A percentile compares a stretch with the other conserved stretches of the same genome.
These are phyloP conservation scores for Lavandula angustifolia DNA, from an alignment of 257 asterid genomes.

Conservation along the genomic window DNA sequence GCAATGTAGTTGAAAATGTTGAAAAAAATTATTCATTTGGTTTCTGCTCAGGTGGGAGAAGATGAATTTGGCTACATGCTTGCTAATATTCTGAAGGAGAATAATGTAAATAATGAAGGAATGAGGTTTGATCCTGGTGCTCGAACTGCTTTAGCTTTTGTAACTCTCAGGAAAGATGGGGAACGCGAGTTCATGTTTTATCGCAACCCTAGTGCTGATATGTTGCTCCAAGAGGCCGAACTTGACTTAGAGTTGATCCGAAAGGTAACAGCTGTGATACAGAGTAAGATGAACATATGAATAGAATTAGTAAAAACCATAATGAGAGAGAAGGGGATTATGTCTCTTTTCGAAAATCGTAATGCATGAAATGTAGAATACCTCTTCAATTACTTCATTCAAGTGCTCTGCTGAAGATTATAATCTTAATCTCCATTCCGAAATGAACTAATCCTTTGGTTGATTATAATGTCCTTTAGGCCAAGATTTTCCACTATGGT, in stretches of 20 bases:
- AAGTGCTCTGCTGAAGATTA: background rate
- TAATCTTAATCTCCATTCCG: background rate
- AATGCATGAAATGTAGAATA: background rate
- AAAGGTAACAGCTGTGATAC: constrained; percentile 58
- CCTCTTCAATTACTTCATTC: background rate
- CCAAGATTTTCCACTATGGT: constrained; percentile 93
- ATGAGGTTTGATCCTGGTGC: constrained; percentile 98
- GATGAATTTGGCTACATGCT: constrained; percentile 98
- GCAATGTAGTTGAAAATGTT: background rate
- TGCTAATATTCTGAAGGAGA: constrained; percentile 85
- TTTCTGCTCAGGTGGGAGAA: constrained; percentile 79
- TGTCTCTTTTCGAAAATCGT: background rate
- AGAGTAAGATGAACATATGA: background rate
- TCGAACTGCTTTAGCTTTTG: constrained; percentile 96
- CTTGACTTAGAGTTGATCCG: constrained; percentile 77
- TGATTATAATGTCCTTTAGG: constrained; percentile 46
- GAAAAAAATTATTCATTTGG: constrained; percentile 17
- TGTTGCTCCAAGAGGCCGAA: constrained; percentile 77
- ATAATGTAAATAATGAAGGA: constrained; percentile 82
- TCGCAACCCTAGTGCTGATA: constrained; percentile 98
- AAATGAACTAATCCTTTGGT: constrained; percentile 11
- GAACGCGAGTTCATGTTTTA: constrained; percentile 99
- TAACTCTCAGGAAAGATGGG: constrained; percentile 89
- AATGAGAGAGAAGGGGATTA: background rate
- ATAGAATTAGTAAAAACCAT: background rate